A percentile compares a stretch with the other conserved stretches of the same genome.
These are phyloP conservation scores for Scalesia atractyloides DNA, from an alignment of 129 eudicot species.

Conservation along the genomic window DNA sequence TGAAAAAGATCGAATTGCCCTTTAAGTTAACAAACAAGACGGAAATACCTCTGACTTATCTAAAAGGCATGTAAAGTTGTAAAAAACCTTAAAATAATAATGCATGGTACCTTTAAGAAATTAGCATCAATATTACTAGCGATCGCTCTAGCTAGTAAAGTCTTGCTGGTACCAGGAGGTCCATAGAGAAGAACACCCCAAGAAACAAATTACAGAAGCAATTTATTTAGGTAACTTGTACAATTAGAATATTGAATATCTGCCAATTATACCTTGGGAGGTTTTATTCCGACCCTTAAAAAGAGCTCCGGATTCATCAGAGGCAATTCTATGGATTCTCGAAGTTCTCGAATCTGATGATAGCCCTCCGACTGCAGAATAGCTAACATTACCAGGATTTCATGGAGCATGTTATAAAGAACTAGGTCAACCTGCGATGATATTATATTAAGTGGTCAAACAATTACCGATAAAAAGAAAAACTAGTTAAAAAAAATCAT, in stretches of 20 bases:
- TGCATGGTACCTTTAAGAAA: constrained; percentile 66
- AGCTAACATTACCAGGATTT: constrained; percentile 96
- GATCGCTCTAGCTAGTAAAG: constrained; percentile 90
- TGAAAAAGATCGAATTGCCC: too few relatives aligned
- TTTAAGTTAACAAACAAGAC: too few relatives aligned
- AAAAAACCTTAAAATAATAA: too few relatives aligned
- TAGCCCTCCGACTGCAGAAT: constrained; percentile 95
- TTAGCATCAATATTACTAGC: constrained; percentile 99
- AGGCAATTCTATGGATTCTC: constrained; percentile 95
- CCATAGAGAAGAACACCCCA: constrained; percentile 99
- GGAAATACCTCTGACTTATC: too few relatives aligned
- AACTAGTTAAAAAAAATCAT: background rate
- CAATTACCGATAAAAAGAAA: background rate
- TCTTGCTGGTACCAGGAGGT: constrained; percentile 99
- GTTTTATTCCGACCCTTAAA: constrained; percentile 91
- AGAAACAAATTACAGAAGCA: background rate
- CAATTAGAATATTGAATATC: background rate
- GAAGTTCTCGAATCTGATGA: constrained; percentile 90
- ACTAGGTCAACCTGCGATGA: constrained; percentile 87
- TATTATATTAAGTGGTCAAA: background rate
- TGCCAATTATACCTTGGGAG: constrained; percentile 74
- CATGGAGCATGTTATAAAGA: constrained; percentile 97
- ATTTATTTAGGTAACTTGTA: background rate
- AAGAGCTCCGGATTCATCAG: constrained; percentile 99
- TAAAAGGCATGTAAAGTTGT: too few relatives aligned